A percentile compares a stretch with the other conserved stretches of the same genome.
Conservation (phyloP, 78 protist genomes). For the Protostelium mycophagum region DNA sequence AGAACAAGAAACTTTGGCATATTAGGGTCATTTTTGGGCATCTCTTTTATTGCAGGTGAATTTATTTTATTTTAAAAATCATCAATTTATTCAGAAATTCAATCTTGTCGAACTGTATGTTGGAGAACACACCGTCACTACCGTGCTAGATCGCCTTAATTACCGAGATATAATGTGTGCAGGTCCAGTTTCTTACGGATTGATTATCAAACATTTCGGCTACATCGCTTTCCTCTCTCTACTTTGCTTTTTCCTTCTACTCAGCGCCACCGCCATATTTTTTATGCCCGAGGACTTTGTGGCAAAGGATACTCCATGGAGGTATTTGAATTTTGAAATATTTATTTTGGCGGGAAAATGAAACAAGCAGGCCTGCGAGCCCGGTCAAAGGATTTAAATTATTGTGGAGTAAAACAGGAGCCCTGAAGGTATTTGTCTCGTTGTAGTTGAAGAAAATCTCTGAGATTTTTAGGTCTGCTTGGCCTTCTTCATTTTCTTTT, state of each 20-base stretch:
- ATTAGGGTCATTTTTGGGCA: neutral
- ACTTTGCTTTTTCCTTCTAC: neutral
- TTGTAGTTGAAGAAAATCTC: no score
- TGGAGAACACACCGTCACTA: no score
- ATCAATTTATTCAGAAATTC: neutral
- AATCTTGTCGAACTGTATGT: neutral
- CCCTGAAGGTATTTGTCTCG: neutral
- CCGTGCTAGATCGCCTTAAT: no score
- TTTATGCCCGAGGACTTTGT: neutral
- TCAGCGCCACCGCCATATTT: neutral
- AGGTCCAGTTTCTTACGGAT: neutral
- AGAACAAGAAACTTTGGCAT: neutral
- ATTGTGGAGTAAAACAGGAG: neutral
- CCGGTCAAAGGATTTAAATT: neutral
- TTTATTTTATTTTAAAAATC: no score
- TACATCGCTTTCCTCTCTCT: neutral
- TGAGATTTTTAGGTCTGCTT: neutral
- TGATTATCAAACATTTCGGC: neutral
- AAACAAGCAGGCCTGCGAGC: no score
- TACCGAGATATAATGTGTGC: neutral
- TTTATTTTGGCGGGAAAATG: no score
- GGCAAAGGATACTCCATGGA: neutral
- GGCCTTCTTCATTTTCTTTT: neutral
- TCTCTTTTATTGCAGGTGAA: neutral
- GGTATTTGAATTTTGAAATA: neutral